Evolutionary conservation across 169 alveolate species (phyloP).

Genomic region (Babesia caballi): DNA sequence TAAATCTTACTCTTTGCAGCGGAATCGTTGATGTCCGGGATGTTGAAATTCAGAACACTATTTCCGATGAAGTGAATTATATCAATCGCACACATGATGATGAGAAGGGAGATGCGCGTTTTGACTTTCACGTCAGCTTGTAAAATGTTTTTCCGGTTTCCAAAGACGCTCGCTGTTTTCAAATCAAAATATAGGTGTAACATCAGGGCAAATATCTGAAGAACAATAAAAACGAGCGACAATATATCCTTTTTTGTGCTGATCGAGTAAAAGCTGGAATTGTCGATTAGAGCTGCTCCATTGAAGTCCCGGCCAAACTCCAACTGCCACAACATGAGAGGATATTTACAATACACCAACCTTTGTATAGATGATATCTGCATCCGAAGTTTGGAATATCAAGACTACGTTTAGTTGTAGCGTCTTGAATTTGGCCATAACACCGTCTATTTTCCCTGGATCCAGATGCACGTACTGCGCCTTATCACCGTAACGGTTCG

Average conservation of each 20-base stretch:
- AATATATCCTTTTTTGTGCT: neutral
- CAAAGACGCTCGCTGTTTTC: neutral
- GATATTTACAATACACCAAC: neutral
- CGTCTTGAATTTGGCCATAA: neutral
- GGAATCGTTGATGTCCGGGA: neutral
- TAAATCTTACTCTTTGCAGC: neutral
- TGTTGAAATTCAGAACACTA: neutral
- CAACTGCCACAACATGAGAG: neutral
- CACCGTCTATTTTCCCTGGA: neutral
- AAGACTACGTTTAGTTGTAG: neutral
- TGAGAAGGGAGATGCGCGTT: neutral
- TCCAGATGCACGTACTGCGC: neutral
- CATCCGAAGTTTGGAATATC: conserved; percentile 8
- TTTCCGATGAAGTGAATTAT: neutral
- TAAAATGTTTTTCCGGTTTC: neutral
- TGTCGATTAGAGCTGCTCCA: neutral
- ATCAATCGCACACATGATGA: neutral
- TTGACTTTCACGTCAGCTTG: neutral
- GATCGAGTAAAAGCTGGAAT: neutral
- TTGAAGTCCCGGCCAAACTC: neutral
- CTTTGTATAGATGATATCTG: neutral
- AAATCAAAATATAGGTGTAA: neutral
- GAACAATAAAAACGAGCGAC: neutral
- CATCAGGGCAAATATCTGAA: neutral
- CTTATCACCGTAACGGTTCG: neutral